A percentile compares a stretch with the other conserved stretches of the same genome.
Conservation (phyloP, 768 basidiomycete genomes). For the Tremella fuciformis region DNA sequence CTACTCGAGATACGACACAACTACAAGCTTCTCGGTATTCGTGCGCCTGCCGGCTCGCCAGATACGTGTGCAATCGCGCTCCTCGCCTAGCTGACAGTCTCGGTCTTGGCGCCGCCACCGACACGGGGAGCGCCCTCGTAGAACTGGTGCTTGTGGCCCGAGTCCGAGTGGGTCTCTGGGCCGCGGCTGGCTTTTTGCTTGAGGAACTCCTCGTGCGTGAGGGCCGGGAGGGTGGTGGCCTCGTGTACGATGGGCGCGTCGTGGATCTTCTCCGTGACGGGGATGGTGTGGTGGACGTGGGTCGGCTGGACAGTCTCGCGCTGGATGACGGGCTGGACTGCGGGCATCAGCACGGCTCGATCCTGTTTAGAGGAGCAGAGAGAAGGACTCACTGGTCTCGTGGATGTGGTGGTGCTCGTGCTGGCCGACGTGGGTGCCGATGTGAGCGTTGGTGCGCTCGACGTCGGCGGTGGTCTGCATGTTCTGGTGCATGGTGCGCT, state of each 20-base stretch:
- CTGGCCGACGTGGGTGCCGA: slow-evolving; percentile 48
- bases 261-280: slow-evolving; percentile 52
- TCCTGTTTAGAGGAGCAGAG: not conserved
- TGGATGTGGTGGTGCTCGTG: slow-evolving; percentile 54
- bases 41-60: no score
- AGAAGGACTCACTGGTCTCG: slow-evolving; percentile 33
- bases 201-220: slow-evolving; percentile 45
- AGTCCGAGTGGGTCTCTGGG: slow-evolving; percentile 41
- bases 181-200: slow-evolving; percentile 40
- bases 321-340: slow-evolving; percentile 52
- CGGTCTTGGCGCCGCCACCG: slow-evolving; percentile 10
- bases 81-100: no score
- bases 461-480: slow-evolving; percentile 35
- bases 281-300: slow-evolving; percentile 51
- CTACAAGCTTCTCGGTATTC: no score
- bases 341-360: not conserved
- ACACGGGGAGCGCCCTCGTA: slow-evolving; percentile 20
- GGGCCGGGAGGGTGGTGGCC: slow-evolving; percentile 50
- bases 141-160: slow-evolving; percentile 47
- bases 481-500: slow-evolving; percentile 44
- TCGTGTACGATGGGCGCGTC: slow-evolving; percentile 53
- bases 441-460: slow-evolving; percentile 33
- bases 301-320: slow-evolving; percentile 53
- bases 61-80: no score
- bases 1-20: no score